These are phyloP conservation scores for Coccomyxa sp. DNA, from an alignment of 139 green algal species.

Conservation along the genomic window DNA sequence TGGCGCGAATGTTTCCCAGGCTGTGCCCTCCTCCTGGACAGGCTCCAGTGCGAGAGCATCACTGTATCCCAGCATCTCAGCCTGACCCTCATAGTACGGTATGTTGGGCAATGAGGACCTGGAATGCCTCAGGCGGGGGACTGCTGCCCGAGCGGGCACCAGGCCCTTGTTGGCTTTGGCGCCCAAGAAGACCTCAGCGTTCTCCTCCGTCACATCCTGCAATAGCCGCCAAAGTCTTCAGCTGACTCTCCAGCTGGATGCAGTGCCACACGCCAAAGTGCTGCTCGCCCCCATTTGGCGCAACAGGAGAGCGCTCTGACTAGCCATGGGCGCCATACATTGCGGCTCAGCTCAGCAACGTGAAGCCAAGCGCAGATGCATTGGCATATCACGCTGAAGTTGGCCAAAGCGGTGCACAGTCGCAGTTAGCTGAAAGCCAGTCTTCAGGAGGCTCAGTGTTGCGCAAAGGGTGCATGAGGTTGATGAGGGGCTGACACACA, in stretches of 20 bases:
- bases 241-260: too few relatives aligned
- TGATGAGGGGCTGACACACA: not conserved
- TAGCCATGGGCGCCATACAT: too few relatives aligned
- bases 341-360: too few relatives aligned
- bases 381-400: not conserved
- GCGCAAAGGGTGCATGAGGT: not conserved
- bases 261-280: not conserved
- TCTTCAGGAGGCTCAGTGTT: not conserved
- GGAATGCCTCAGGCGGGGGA: not conserved
- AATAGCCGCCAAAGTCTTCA: not conserved
- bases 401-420: not conserved
- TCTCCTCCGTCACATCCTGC: constrained; percentile 56
- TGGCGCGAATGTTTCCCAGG: too few relatives aligned
- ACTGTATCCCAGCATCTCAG: not conserved
- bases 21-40: not conserved
- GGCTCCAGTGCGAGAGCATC: not conserved
- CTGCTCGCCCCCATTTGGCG: not conserved
- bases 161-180: constrained; percentile 33
- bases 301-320: too few relatives aligned
- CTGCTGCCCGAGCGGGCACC: not conserved
- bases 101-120: not conserved
- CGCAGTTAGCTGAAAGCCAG: not conserved
- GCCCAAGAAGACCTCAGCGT: constrained; percentile 39
- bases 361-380: not conserved
- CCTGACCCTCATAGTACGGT: not conserved